Base-by-base conservation (phyloP, 257 asterid species). In the Verbena officinalis region DNA sequence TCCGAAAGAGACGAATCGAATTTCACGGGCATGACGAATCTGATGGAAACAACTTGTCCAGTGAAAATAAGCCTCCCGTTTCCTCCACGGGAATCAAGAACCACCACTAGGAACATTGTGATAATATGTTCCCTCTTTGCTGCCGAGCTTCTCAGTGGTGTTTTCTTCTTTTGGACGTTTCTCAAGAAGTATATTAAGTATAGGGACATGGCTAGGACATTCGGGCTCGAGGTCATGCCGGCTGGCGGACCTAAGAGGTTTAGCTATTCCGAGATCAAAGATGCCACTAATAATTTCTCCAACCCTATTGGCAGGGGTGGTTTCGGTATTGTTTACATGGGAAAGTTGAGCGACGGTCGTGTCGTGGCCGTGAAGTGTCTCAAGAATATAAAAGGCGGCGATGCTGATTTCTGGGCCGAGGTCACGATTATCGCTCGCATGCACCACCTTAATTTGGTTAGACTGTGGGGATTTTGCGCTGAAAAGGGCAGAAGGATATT, bases 391-490 rank as follows among this genome's bases (percentile, higher is more conserved):
- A n/a, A 80, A 0, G 85, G 89, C 0, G 95, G 95, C 1, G 95
- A 91, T 69, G 75, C 90, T 7, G 98, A 89, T 59, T 88, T 88
- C 22, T 88, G 90, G 96, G 91, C 96, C 0, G 98, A 91, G 71
- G 95, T 86, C 19, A 88, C 94, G 1, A 91, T 86, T 19, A 91
- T 88, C 33, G 95, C 95, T 7, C 80, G 95, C 11, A 91, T 89
- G 98, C 98, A 91, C 67, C 98, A 91, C 70, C 91, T 89, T 27
- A 91, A 91, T 69, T 67, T 89, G 82, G 96, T 86, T 42, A 61
- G 96, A 48, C 24, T 91, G 23, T 91, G 96, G 95, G 98, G 98
- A 2, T 91, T 84, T 56, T 91, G 98, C 74, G 88, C 95, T n/a
- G 98, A 91, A 36, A 89, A 83, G 31, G 90, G 87, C 4, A 70